phyloP scores from a whole-genome alignment of 78 protist genomes.

The Diacronema lutheri region DNA sequence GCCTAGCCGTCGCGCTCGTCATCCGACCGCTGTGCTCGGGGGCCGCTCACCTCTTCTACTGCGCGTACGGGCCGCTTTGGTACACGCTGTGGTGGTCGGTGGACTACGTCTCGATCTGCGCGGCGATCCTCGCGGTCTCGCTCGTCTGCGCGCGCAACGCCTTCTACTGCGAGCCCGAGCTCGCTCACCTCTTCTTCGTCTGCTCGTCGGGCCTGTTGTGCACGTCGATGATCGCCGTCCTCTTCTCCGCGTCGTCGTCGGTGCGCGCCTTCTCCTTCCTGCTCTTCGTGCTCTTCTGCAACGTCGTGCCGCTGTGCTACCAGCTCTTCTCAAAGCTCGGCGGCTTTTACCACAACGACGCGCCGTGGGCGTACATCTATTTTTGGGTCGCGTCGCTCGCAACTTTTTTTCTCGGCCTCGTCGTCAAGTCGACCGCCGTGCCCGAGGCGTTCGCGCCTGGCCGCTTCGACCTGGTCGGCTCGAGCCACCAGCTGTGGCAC shows the following conservation, averaged over 20 bases:
- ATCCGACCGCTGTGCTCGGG: conserved; percentile 13
- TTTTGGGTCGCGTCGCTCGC: neutral
- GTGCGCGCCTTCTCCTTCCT: neutral
- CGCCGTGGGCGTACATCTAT: neutral
- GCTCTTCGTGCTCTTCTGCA: neutral
- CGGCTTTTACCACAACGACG: neutral
- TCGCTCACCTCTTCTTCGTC: neutral
- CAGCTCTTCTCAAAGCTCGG: neutral
- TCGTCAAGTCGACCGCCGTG: neutral
- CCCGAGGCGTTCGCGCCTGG: neutral
- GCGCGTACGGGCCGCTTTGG: neutral
- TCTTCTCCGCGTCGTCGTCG: neutral
- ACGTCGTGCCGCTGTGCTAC: neutral
- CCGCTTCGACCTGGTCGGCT: neutral
- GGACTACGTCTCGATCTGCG: neutral
- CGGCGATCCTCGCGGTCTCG: neutral
- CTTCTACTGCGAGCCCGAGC: neutral
- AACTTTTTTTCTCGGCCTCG: neutral
- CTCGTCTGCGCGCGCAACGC: neutral
- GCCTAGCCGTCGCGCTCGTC: neutral
- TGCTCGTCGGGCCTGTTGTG: neutral
- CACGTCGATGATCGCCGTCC: neutral
- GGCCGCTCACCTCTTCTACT: neutral
- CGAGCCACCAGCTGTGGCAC: conserved; percentile 7
- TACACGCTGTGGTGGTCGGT: neutral